These are phyloP conservation scores for Lyophyllum atratum DNA, from an alignment of 768 basidiomycete genomes.

Conservation along the genomic window DNA sequence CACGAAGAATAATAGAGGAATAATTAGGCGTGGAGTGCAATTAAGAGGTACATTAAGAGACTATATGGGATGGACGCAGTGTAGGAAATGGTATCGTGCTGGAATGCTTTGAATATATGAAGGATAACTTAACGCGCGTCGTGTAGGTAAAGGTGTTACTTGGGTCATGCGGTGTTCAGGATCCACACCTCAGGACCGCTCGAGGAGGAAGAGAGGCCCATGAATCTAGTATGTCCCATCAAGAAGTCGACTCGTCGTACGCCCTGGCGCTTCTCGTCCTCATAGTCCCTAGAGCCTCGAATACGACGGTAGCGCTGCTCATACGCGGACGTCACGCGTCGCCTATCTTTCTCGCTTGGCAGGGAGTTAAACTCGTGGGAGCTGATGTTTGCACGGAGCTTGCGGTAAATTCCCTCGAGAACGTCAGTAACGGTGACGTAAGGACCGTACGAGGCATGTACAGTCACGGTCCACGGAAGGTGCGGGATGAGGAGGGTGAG, in stretches of 20 bases:
- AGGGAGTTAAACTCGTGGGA: slow-evolving; percentile 42
- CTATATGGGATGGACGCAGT: background rate
- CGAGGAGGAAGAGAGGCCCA: slow-evolving; percentile 41
- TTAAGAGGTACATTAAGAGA: background rate
- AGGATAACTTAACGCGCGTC: background rate
- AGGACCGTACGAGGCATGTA: slow-evolving; percentile 27
- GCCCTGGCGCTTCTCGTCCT: slow-evolving; percentile 50
- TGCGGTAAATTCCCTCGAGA: slow-evolving; percentile 31
- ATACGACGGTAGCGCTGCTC: slow-evolving; percentile 44
- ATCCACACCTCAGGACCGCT: slow-evolving; percentile 33
- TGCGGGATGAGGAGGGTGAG: slow-evolving; percentile 30
- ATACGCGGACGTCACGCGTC: slow-evolving; percentile 47
- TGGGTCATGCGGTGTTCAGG: slow-evolving; percentile 18
- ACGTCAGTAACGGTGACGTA: slow-evolving; percentile 41
- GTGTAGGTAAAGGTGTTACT: background rate
- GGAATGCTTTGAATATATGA: background rate
- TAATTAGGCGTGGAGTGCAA: background rate
- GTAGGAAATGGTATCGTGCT: background rate
- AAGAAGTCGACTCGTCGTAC: slow-evolving; percentile 64
- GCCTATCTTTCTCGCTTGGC: slow-evolving; percentile 33
- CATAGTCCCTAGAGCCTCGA: slow-evolving; percentile 31
- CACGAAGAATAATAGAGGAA: background rate
- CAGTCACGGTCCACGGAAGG: slow-evolving; percentile 37
- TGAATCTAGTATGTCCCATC: slow-evolving; percentile 43
- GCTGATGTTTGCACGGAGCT: slow-evolving; percentile 43